Conservation (phyloP, 768 basidiomycete genomes). For the Pisolithus sp. region DNA sequence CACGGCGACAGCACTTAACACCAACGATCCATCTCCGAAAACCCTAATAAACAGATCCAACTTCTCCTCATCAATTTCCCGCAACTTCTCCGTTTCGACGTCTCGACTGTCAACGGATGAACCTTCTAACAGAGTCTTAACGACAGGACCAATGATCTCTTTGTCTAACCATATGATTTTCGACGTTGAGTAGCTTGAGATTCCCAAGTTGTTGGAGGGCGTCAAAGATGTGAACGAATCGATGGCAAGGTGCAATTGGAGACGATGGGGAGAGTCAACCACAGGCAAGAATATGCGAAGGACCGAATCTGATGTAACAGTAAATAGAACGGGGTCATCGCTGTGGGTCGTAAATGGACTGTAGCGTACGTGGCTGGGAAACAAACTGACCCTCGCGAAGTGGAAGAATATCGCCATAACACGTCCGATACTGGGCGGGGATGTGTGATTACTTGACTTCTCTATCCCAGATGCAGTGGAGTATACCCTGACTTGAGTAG, state of each 20-base stretch:
- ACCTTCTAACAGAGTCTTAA: conserved; percentile 40
- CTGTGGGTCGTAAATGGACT: conserved; percentile 30
- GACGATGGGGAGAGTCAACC: conserved; percentile 73
- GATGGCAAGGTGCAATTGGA: conserved; percentile 79
- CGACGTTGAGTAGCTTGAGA: conserved; percentile 30
- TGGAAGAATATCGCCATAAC: conserved; percentile 66
- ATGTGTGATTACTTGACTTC: conserved; percentile 64
- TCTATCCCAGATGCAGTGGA: conserved; percentile 66
- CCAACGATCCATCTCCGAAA: conserved; percentile 64
- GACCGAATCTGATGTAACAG: conserved; percentile 75
- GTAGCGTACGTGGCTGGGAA: not conserved
- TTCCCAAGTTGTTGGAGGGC: conserved; percentile 30
- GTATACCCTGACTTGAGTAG: conserved; percentile 56
- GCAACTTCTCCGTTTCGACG: conserved; percentile 34
- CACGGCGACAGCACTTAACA: conserved; percentile 69
- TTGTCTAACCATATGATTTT: conserved; percentile 67
- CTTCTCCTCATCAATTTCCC: conserved; percentile 61
- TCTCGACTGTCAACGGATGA: conserved; percentile 1
- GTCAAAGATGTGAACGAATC: conserved; percentile 62
- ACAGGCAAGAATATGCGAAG: conserved; percentile 85
- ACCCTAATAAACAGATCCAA: conserved; percentile 80
- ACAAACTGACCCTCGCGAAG: conserved; percentile 53
- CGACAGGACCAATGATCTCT: conserved; percentile 44
- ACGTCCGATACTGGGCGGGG: conserved; percentile 67
- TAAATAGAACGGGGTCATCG: conserved; percentile 75